Evolutionary conservation across 768 basidiomycete genomes (phyloP).

Genomic region (Rhodotorula paludigena): DNA sequence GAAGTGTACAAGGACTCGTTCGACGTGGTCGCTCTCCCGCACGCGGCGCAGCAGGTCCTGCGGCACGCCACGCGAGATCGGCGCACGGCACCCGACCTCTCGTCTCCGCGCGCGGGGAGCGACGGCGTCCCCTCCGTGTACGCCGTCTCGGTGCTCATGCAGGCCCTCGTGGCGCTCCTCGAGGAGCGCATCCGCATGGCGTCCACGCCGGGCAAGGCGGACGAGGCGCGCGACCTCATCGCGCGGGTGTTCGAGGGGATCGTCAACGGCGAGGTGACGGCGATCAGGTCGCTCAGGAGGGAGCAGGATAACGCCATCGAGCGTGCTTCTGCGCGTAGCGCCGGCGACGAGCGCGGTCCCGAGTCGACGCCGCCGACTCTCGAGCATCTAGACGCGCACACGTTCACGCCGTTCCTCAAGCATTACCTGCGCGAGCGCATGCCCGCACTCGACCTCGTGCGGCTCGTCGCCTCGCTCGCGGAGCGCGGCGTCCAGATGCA

Average conservation of each 20-base stretch:
- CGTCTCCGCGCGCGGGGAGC: neutral
- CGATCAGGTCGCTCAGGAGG: no score
- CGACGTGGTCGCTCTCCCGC: neutral
- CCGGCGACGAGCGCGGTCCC: no score
- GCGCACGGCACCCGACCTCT: neutral
- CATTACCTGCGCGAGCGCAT: neutral
- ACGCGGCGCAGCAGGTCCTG: neutral
- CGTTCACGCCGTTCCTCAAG: conserved; percentile 15
- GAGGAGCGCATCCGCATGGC: neutral
- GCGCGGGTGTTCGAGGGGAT: no score
- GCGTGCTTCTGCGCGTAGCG: no score
- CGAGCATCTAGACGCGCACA: conserved; percentile 14
- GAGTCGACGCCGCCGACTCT: neutral
- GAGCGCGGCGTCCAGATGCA: neutral
- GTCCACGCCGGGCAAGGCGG: neutral
- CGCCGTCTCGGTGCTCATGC: neutral
- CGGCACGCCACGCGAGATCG: neutral
- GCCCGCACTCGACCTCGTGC: neutral
- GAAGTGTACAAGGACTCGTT: neutral
- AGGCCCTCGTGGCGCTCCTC: neutral
- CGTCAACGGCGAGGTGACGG: no score
- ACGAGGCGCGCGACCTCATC: neutral
- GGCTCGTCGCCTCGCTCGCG: conserved; percentile 2
- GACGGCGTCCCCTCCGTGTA: neutral
- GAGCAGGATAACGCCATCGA: no score